Base-by-base conservation (phyloP, 345 rosid species). In the Rhizophora mangle region DNA sequence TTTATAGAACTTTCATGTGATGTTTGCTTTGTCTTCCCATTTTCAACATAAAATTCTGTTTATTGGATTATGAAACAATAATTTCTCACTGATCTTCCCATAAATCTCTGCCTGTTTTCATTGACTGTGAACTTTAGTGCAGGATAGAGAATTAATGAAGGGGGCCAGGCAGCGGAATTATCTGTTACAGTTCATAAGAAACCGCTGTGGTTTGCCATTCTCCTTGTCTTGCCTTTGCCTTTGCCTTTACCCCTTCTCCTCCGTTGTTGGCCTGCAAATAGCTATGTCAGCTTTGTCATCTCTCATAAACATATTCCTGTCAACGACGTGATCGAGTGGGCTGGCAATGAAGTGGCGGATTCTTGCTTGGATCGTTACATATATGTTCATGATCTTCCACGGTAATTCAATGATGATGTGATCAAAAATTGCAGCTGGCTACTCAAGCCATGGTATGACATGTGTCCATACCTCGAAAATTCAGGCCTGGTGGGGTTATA, bases 341-440 rank as follows among this genome's bases (percentile, higher is more conserved):
- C 6, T 13, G 18, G 49, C 29, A 26, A 22, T 55, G 60, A 55
- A 3, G 15, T 8, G 29, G 7, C 20, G 24, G 57, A 68, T 24
- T 51, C 72, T 54, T 74, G 72, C 55, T 52, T 43, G 21, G 62
- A 63, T 1, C 61, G 77, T 27, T 74, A 74, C 32, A 67, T 74
- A 20, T 74, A 67, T 43, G 68, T 67, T 30, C 64, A 74, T 62
- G 30, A 62, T 61, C 77, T 74, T 62, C 72, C 68, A 22, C 47
- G 2, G 10, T 29, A 32, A 20, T 74, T 74, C 77, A 74, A 74
- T 20, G 63, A 61, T 1, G 58, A 62, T 37, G 20, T 67, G 16
- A 31, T 74, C 5, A 37, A 43, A 36, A 67, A 74, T 32, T 74
- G 77, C 27, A 53, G 24, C 7, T 29, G 43, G 2, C 34, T 74